phyloP scores from a whole-genome alignment of 2,329 filamentous ascomycete species.

The Tricladium varicosporioides region DNA sequence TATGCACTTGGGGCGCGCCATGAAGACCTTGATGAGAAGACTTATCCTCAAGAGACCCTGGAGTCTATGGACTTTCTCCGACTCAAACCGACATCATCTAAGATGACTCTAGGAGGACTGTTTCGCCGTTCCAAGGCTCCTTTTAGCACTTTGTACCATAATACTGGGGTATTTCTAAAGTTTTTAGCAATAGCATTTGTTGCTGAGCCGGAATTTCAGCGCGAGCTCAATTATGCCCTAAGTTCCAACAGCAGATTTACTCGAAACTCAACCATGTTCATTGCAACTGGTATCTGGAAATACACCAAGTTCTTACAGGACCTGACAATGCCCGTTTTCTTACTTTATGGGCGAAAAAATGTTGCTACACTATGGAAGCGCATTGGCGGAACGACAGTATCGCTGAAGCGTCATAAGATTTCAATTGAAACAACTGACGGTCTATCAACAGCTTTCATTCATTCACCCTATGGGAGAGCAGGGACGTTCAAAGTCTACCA shows the following conservation, averaged over 20 bases:
- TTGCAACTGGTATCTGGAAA: conserved; percentile 47
- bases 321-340: conserved; percentile 29
- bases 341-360: conserved; percentile 46
- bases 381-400: conserved; percentile 47
- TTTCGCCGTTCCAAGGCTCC: conserved; percentile 16
- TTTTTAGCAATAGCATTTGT: conserved; percentile 48
- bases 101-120: conserved; percentile 8
- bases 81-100: conserved; percentile 7
- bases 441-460: conserved; percentile 46
- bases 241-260: conserved; percentile 31
- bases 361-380: conserved; percentile 46
- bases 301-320: conserved; percentile 45
- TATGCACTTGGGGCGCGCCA: conserved; percentile 19
- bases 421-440: conserved; percentile 47
- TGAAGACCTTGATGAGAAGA: conserved; percentile 8
- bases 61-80: conserved; percentile 15
- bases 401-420: conserved; percentile 45
- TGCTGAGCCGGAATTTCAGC: conserved; percentile 51
- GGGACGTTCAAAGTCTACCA: conserved; percentile 18
- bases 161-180: conserved; percentile 42
- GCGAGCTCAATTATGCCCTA: conserved; percentile 47
- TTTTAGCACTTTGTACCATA: conserved; percentile 38
- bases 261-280: conserved; percentile 37
- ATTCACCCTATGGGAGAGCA: conserved; percentile 12
- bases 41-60: conserved; percentile 13